Percentiles rank a stretch among this genome's conserved stretches.
These are phyloP conservation scores for Kewa caespitosa DNA, from an alignment of 179 eudicot species.

Conservation along the genomic window DNA sequence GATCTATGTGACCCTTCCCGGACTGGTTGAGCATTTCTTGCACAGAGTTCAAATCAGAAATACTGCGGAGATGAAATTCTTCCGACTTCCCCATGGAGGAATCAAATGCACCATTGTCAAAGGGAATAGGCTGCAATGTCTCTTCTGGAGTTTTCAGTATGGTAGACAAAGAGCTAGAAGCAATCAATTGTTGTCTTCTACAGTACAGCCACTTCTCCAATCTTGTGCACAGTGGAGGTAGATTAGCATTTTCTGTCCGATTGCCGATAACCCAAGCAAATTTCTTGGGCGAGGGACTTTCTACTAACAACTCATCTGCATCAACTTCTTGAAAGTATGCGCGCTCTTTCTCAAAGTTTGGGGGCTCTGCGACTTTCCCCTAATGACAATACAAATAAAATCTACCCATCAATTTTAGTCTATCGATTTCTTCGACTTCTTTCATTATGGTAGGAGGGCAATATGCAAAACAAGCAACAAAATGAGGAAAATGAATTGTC, in stretches of 20 bases:
- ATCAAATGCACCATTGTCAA: conserved; percentile 21
- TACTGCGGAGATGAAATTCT: conserved; percentile 22
- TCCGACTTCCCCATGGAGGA: conserved; percentile 38
- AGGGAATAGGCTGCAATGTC: conserved; percentile 38
- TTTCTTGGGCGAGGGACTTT: conserved; percentile 92
- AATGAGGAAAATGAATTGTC: not conserved
- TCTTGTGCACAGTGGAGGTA: conserved; percentile 62
- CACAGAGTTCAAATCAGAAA: conserved; percentile 27
- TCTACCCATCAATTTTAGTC: not conserved
- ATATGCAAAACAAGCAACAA: not conserved
- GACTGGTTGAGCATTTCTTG: conserved; percentile 28
- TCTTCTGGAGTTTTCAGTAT: conserved; percentile 66
- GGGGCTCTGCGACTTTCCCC: conserved; percentile 56
- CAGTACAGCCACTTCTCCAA: conserved; percentile 74
- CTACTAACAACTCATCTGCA: conserved; percentile 80
- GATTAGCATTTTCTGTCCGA: conserved; percentile 34
- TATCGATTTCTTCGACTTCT: not conserved
- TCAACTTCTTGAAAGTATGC: conserved; percentile 94
- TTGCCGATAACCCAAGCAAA: conserved; percentile 63
- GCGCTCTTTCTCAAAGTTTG: conserved; percentile 73
- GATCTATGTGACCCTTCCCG: conserved; percentile 25
- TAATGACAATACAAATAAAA: conserved; percentile 19
- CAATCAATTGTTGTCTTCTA: conserved; percentile 43
- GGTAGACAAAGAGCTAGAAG: conserved; percentile 57
- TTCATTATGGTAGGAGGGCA: not conserved